Evolutionary conservation across 2,329 filamentous ascomycete species (phyloP).

Genomic region (Colletotrichum shisoi): DNA sequence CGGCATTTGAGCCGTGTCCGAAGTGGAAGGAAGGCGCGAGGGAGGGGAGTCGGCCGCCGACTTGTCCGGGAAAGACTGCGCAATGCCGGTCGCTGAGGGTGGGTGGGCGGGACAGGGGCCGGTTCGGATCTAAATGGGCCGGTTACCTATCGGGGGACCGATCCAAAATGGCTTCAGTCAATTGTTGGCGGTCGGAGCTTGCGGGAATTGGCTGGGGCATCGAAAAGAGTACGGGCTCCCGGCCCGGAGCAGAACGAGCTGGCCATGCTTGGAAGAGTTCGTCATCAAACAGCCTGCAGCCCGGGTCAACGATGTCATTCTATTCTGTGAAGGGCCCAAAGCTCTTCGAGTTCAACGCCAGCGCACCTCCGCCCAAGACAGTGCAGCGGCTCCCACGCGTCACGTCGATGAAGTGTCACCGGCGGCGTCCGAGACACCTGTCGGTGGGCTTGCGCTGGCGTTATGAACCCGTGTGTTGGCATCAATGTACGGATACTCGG

Average conservation of each 20-base stretch:
- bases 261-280: no score
- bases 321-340: not conserved
- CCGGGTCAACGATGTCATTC: not conserved
- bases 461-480: constrained; percentile 8
- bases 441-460: constrained; percentile 13
- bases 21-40: not conserved
- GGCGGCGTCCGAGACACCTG: constrained; percentile 22
- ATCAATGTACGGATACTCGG: not conserved
- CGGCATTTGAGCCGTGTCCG: not conserved
- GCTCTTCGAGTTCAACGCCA: not conserved
- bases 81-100: constrained; percentile 9
- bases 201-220: not conserved
- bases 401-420: constrained; percentile 13
- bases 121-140: constrained; percentile 15
- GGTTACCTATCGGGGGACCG: not conserved
- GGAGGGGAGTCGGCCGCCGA: not conserved
- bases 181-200: not conserved
- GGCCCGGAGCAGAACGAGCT: not conserved
- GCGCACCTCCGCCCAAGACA: not conserved
- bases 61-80: constrained; percentile 14
- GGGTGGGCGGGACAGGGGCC: not conserved
- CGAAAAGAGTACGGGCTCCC: not conserved
- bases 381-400: constrained; percentile 2
- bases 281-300: not conserved
- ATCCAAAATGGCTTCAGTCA: not conserved